Evolutionary conservation across 2,329 filamentous ascomycete species (phyloP), one percentile per base, ranked within the genome.

Genomic region (Xylariales sp.): DNA sequence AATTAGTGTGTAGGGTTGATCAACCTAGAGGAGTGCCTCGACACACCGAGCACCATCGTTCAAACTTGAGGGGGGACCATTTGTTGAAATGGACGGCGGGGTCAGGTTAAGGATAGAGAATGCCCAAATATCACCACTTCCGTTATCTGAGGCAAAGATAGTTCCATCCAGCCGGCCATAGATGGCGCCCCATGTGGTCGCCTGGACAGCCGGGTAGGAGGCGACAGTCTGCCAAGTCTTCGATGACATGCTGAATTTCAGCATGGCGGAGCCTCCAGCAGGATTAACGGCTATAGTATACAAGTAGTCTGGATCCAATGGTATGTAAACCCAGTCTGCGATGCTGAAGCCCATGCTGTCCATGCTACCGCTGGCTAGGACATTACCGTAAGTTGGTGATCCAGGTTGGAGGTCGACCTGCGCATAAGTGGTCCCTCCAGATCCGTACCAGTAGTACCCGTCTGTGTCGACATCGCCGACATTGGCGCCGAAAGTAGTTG

Each of bases 381-480:
- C 31, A 7, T 10, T 38, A 20, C 19, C 19, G 12, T 14, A 38
- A 7, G 35, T 31, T 4, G 29, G 3, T 10, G 27, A 30, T 12
- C 13, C 13, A 15, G 35, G 35, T 19, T 16, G 16, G 7, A 38
- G 28, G 18, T 38, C 35, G 10, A 38, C 10, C 28, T 38, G 35
- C 5, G 31, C 11, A 27, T 23, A 38, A 4, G 30, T 12, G 13
- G 6, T 30, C 7, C 35, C 27, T n/a, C 11, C 8, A 13, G 4
- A 32, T 16, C 27, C 11, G 28, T 17, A 27, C 31, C 38, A 40
- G 18, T 35, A 40, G 6, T 24, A n/a, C 13, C 30, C 34, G 23
- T 20, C 24, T 18, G 34, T 24, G 14, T 40, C 38, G n/a, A 40
- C 38, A 21, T 40, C 38, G 16, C 38, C 31, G 16, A 19, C 10